Percentiles rank a stretch among this genome's conserved stretches.
Conservation (phyloP, 2,329 filamentous ascomycete species). For the Pestalotiopsis fici region DNA sequence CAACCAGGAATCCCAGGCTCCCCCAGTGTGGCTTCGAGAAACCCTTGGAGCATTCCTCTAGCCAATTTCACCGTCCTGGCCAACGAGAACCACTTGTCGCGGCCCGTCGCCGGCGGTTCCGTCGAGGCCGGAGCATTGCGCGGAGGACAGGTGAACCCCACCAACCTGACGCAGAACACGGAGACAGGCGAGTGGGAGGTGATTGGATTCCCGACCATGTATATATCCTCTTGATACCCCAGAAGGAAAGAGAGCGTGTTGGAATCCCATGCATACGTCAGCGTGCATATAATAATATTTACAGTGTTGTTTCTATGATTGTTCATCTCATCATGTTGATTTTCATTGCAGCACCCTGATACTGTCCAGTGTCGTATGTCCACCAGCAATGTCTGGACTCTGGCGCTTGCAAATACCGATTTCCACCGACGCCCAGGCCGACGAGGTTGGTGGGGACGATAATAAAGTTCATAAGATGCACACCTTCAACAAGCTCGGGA, state of each 20-base stretch:
- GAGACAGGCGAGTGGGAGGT: slow-evolving; percentile 27
- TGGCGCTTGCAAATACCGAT: no score
- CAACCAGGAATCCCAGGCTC: background rate
- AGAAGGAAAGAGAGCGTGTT: background rate
- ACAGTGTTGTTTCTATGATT: no score
- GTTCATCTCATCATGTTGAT: no score
- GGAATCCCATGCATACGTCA: background rate
- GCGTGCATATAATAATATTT: no score
- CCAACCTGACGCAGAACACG: slow-evolving; percentile 52
- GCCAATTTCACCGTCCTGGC: slow-evolving; percentile 4
- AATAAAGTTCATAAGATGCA: background rate
- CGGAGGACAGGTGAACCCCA: slow-evolving; percentile 40
- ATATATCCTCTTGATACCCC: slow-evolving; percentile 15
- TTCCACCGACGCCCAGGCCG: no score
- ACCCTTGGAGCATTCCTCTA: slow-evolving; percentile 4
- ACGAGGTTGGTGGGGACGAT: no score
- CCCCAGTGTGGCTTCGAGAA: background rate
- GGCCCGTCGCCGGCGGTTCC: slow-evolving; percentile 2
- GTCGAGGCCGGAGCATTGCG: slow-evolving; percentile 37
- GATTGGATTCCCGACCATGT: slow-evolving; percentile 30
- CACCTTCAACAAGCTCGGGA: background rate
- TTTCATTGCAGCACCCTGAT: no score
- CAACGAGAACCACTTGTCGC: slow-evolving; percentile 4
- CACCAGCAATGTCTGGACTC: no score
- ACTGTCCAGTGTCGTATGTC: no score